phyloP scores from a whole-genome alignment of 768 basidiomycete genomes.

The Collybia sp. region DNA sequence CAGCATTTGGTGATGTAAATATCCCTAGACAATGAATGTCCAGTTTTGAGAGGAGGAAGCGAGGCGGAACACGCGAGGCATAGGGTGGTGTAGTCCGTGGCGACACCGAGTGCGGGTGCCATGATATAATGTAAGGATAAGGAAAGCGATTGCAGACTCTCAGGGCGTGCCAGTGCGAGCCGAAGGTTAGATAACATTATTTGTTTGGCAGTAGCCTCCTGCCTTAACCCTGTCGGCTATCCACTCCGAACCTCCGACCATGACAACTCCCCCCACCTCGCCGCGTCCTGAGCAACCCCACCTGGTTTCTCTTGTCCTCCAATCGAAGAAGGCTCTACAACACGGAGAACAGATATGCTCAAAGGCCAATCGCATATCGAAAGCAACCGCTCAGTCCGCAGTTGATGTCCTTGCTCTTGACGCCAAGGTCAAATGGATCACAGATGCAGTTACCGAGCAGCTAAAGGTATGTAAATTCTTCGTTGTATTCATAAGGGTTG shows the following conservation, averaged over 20 bases:
- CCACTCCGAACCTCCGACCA: not conserved
- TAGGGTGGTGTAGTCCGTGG: conserved; percentile 25
- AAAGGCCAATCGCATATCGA: conserved; percentile 58
- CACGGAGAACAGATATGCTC: conserved; percentile 75
- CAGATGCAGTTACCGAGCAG: conserved; percentile 70
- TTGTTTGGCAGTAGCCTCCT: too few relatives aligned
- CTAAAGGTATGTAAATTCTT: conserved; percentile 49
- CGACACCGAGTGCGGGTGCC: not conserved
- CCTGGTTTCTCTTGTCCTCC: conserved; percentile 70
- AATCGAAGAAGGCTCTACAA: conserved; percentile 80
- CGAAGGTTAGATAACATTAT: too few relatives aligned
- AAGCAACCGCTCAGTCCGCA: conserved; percentile 58
- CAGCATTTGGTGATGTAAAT: conserved; percentile 63
- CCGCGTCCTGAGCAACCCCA: conserved; percentile 45
- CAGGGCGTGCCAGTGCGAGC: too few relatives aligned
- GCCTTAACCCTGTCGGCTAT: too few relatives aligned
- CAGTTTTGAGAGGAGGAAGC: conserved; percentile 31
- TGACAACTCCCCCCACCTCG: conserved; percentile 13
- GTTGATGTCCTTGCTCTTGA: conserved; percentile 75
- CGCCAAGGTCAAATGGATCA: conserved; percentile 77
- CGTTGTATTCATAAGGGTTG: not conserved
- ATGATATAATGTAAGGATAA: too few relatives aligned
- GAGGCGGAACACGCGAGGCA: conserved; percentile 64
- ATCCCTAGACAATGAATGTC: not conserved
- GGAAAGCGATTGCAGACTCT: too few relatives aligned